Conservation (phyloP, 2,329 filamentous ascomycete genomes). For the Colletotrichum ledebouriae region DNA sequence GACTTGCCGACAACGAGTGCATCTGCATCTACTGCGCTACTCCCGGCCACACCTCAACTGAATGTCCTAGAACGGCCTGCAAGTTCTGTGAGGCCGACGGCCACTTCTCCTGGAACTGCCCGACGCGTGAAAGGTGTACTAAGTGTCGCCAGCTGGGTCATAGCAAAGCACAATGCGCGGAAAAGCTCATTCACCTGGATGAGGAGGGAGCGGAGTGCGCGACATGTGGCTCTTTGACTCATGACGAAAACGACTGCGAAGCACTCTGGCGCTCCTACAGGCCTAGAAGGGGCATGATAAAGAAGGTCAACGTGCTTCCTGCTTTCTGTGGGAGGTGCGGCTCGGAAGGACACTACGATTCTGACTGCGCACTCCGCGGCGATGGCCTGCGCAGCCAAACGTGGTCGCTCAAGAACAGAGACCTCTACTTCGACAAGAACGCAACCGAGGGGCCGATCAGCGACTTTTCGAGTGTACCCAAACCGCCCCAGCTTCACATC, state of each 20-base stretch:
- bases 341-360: constrained; percentile 65
- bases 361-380: constrained; percentile 61
- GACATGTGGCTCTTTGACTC: constrained; percentile 68
- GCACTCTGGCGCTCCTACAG: constrained; percentile 71
- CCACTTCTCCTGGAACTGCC: constrained; percentile 66
- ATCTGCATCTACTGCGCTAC: constrained; percentile 68
- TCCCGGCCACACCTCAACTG: constrained; percentile 58
- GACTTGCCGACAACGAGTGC: constrained; percentile 55
- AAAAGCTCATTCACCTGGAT: constrained; percentile 66
- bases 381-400: constrained; percentile 55
- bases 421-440: constrained; percentile 63
- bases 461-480: constrained; percentile 46
- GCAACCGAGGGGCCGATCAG: constrained; percentile 57
- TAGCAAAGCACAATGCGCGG: constrained; percentile 61
- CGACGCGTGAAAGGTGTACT: constrained; percentile 62
- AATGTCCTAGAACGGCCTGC: constrained; percentile 63
- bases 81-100: constrained; percentile 59
- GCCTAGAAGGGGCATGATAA: constrained; percentile 55
- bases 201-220: constrained; percentile 71
- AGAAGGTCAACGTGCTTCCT: constrained; percentile 64
- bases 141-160: constrained; percentile 77
- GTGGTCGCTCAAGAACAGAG: constrained; percentile 65
- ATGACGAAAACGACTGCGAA: constrained; percentile 72
- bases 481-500: constrained; percentile 47
- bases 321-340: constrained; percentile 71